Base-by-base conservation (phyloP, 2,329 filamentous ascomycete genomes). In the Epichloe sylvatica region DNA sequence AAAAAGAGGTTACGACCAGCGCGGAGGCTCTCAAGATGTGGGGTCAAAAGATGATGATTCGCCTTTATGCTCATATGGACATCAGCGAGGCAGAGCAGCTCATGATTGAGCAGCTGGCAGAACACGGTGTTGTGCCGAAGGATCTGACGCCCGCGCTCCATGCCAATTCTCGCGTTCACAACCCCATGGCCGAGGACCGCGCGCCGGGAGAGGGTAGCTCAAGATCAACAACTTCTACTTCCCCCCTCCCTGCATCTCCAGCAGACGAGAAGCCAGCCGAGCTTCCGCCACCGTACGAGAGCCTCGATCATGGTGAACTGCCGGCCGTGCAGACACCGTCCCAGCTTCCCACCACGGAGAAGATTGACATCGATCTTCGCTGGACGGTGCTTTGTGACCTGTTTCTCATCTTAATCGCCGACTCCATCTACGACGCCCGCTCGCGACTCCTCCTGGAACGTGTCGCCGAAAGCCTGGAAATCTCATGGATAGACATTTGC, bases 321-420 rank as follows among this genome's bases (percentile, higher is more conserved):
- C 84, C 86, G 1, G 83, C 85, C 54, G 87, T 94, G 17, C 83
- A 84, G 58, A 88, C 80, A 0, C 88, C 89, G 0, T 88, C 86
- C 2, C 83, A 96, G 60, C 74, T 97, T 54, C 85, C 87, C 1
- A 80, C 78, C 3, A 87, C 84, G 2, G 79, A 83, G 50, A 92
- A 86, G 57, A 85, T 98, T 51, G 91, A 97, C 61, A 94, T 98
- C 51, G 92, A 98, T 64, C 75, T 98, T 49, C 81, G 92, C 17
- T 98, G 92, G 92, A 98, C 92, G 0, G 85, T 97, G 0, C 77
- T 98, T 3, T 98, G 92, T 63, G 92, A 98, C 66, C 71, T 98
- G 4, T 98, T 98, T 64, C 75, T 98, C 4, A 81, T 96, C 4
- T 75, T 98, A n/a, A 90, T 98, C 57, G 86, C 91, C n/a, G 91